phyloP scores from a whole-genome alignment of 495 filamentous ascomycete genomes.

The Aspergillus cavernicola region DNA sequence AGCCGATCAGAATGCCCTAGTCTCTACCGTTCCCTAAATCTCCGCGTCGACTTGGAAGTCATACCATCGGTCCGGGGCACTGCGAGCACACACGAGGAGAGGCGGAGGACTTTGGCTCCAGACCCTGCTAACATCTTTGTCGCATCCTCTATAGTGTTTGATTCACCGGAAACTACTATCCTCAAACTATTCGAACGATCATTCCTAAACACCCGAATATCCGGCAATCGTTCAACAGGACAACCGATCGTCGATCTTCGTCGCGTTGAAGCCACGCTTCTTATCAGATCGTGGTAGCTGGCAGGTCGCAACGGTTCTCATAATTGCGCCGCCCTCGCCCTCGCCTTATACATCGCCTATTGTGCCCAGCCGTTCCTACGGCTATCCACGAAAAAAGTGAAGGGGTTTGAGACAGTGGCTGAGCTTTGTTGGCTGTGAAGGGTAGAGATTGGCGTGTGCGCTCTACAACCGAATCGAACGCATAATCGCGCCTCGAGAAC shows the following conservation, averaged over 20 bases:
- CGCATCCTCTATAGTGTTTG: neutral
- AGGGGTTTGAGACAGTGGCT: slow-evolving; percentile 5
- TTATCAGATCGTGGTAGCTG: neutral
- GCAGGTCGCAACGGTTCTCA: neutral
- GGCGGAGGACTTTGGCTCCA: neutral
- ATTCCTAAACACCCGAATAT: neutral
- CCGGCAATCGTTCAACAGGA: neutral
- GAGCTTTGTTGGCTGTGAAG: slow-evolving; percentile 2
- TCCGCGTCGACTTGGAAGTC: neutral
- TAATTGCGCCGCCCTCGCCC: neutral
- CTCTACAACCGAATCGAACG: neutral
- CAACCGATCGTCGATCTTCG: neutral
- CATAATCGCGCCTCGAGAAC: slow-evolving; percentile 2
- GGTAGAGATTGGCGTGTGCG: neutral
- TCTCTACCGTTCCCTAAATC: neutral
- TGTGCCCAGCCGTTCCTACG: slow-evolving; percentile 1
- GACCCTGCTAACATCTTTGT: slow-evolving; percentile 2
- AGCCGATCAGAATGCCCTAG: neutral
- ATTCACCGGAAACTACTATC: neutral
- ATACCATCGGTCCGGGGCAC: neutral
- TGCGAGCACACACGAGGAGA: no score
- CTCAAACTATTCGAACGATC: neutral
- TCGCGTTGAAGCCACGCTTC: neutral
- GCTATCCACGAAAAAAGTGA: neutral
- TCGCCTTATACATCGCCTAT: neutral